phyloP scores from a whole-genome alignment of 2,329 filamentous ascomycete genomes.

The Pseudogymnoascus verrucosus region DNA sequence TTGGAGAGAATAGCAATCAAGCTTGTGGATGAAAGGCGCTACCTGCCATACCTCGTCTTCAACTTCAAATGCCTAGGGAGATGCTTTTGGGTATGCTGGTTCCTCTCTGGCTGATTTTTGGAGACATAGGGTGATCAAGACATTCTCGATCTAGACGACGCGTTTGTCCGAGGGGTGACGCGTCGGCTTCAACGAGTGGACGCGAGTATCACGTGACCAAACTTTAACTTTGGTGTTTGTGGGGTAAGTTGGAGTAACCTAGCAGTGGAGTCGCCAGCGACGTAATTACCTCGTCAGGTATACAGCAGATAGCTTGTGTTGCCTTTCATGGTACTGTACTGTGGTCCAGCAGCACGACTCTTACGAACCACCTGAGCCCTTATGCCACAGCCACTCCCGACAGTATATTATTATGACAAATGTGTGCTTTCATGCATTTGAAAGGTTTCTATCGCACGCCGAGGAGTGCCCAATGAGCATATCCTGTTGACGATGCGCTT shows the following conservation, averaged over 20 bases:
- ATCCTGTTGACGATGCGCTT: not conserved
- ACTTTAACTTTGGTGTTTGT: not conserved
- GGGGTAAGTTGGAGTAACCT: conserved; percentile 2
- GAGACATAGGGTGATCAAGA: not conserved
- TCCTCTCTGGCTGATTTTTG: not conserved
- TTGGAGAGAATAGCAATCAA: not conserved
- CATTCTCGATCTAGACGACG: not conserved
- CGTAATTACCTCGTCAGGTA: not conserved
- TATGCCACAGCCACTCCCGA: not conserved
- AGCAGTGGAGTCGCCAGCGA: not conserved
- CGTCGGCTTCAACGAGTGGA: not conserved
- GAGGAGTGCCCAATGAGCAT: conserved; percentile 4
- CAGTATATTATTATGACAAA: not conserved
- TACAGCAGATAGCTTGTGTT: not conserved
- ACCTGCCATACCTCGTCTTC: not conserved
- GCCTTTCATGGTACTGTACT: not conserved
- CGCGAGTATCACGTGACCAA: not conserved
- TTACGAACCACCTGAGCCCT: not conserved
- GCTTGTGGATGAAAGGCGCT: not conserved
- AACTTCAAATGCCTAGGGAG: not conserved
- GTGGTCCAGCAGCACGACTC: not conserved
- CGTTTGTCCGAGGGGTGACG: not conserved
- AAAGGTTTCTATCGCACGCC: not conserved
- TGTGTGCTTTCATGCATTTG: not conserved
- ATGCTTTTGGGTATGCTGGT: not conserved